Base-by-base conservation (phyloP, 2,329 filamentous ascomycete species). In the Fonsecaea multimorphosa region DNA sequence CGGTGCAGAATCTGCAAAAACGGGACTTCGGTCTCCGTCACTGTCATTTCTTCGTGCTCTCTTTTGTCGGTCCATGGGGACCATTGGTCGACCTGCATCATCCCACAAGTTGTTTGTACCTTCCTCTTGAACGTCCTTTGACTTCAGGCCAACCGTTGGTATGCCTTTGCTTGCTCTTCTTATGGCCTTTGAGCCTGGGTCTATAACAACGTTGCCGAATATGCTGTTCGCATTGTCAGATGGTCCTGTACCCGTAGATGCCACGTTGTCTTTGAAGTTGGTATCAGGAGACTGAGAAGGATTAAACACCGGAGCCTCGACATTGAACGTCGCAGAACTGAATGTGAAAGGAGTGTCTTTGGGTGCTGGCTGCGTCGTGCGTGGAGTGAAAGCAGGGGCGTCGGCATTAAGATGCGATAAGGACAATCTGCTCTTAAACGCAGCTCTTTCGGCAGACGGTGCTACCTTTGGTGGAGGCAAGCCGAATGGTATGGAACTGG, bases 271-370 rank as follows among this genome's bases (percentile, higher is more conserved):
- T 49, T 72, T 72, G 24, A 76, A 64, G 53, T 72, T 76, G 11
- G 58, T 44, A 8, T 5, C 19, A 1, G 40, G 16, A 0, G 64
- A 62, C n/a, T 69, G 74, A 40, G 76, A 79, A 1, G 91, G 91
- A 22, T 88, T 92, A 76, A 96, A 96, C 0, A 86, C 81, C 12
- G 91, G 91, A 3, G 91, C 92, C 74, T 90, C 89, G 2, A 91
- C 89, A 66, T 91, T 88, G 79, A 94, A 92, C 36, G 86, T 88
- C 36, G 85, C 84, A 1, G 86, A 80, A 4, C 58, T 65, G 49
- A 69, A 68, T n/a, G 34, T 65, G 62, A 68, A 73, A 60, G 66
- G 38, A 52, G 65, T 44, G 8, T 53, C 53, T 14, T 60, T 68
- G 6, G 52, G 56, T 22, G 46, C 16, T 2, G 44, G 22, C 14